phyloP scores from a whole-genome alignment of 352 stramenopile species.

The Phytophthora vignae region DNA sequence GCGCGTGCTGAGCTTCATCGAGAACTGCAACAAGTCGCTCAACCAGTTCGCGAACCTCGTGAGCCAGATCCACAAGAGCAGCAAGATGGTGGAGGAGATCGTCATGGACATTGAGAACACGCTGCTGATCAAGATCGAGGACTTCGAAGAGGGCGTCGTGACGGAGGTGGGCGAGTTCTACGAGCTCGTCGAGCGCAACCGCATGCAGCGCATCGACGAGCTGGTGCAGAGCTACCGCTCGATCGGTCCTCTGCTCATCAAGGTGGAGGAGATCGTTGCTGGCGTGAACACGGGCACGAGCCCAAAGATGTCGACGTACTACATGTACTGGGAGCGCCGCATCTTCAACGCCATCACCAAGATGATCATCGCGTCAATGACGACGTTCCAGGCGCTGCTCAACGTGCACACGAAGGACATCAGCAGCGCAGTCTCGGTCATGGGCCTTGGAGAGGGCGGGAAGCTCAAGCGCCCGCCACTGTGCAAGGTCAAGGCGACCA shows the following conservation, averaged over 20 bases:
- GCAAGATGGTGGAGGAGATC: conserved; percentile 96
- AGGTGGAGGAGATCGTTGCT: conserved; percentile 96
- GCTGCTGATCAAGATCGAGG: conserved; percentile 92
- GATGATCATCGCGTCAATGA: conserved; percentile 97
- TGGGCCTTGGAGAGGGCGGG: conserved; percentile 64
- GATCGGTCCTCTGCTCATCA: conserved; percentile 94
- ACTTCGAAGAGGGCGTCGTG: conserved; percentile 90
- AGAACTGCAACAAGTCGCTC: conserved; percentile 92
- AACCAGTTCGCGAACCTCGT: conserved; percentile 95
- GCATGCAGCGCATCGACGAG: conserved; percentile 90
- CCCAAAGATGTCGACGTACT: conserved; percentile 94
- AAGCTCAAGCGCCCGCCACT: conserved; percentile 89
- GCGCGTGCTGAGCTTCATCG: conserved; percentile 95
- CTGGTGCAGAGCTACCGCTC: conserved; percentile 95
- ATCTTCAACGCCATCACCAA: conserved; percentile 97
- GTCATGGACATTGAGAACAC: conserved; percentile 92
- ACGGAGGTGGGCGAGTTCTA: conserved; percentile 96
- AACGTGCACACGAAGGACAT: conserved; percentile 91
- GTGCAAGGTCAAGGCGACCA: conserved; percentile 94
- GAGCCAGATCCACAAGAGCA: conserved; percentile 95
- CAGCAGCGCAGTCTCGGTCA: conserved; percentile 49
- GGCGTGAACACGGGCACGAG: conserved; percentile 93
- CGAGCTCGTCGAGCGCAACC: conserved; percentile 93
- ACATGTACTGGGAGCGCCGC: conserved; percentile 97
- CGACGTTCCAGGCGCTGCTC: conserved; percentile 93